phyloP scores from a whole-genome alignment of 352 stramenopile species.

The Globisporangium mamillatum region DNA sequence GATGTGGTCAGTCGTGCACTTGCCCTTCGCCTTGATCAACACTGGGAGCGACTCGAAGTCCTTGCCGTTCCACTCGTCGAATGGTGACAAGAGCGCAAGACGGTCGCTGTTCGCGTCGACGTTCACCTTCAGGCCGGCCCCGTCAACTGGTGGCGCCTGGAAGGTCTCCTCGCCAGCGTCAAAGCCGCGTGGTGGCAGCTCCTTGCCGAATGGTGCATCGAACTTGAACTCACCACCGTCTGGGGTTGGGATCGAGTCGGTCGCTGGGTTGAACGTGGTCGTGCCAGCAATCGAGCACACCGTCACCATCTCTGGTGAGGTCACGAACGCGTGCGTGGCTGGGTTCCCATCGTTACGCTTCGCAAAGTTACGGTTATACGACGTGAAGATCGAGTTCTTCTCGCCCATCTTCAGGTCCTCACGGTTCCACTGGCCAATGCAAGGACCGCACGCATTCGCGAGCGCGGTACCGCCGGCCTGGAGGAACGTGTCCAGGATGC shows the following conservation, averaged over 20 bases:
- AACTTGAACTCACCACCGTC: constrained; percentile 92
- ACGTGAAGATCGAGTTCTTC: constrained; percentile 95
- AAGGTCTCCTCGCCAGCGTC: constrained; percentile 92
- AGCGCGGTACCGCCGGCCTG: constrained; percentile 87
- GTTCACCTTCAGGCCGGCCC: constrained; percentile 65
- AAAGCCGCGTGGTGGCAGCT: constrained; percentile 88
- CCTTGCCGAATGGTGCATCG: constrained; percentile 87
- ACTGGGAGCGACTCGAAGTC: constrained; percentile 86
- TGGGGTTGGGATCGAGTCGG: constrained; percentile 85
- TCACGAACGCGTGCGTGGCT: constrained; percentile 92
- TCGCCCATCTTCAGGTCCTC: constrained; percentile 80
- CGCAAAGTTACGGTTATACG: constrained; percentile 95
- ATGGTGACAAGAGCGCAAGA: constrained; percentile 85
- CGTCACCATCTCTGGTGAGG: constrained; percentile 90
- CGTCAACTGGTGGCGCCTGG: constrained; percentile 77
- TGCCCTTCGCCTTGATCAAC: constrained; percentile 94
- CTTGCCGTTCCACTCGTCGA: constrained; percentile 89
- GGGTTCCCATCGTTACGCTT: constrained; percentile 94
- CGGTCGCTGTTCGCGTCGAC: constrained; percentile 83
- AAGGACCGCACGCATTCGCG: constrained; percentile 91
- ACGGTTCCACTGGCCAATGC: constrained; percentile 95
- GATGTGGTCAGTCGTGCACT: constrained; percentile 95
- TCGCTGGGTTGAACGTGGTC: constrained; percentile 90
- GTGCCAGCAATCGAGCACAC: constrained; percentile 86
- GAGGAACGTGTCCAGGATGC: constrained; percentile 89